phyloP scores from a whole-genome alignment of 495 filamentous ascomycete genomes.

The Penicillium diatomitis region DNA sequence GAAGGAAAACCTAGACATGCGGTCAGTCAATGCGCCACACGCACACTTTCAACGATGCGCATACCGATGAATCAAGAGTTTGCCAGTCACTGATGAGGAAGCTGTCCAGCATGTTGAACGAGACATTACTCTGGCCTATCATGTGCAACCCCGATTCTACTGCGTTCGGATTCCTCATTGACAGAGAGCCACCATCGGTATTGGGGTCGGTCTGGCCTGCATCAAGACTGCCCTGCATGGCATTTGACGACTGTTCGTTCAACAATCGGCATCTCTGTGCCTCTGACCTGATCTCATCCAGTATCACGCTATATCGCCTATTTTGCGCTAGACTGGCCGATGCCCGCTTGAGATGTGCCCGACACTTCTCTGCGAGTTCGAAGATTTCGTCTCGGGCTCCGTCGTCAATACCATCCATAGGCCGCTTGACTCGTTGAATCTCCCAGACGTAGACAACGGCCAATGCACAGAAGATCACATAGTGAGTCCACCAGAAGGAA shows the following conservation, averaged over 20 bases:
- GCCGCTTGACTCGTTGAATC: constrained; percentile 16
- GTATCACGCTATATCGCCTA: background rate
- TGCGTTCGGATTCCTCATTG: background rate
- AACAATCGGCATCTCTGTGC: background rate
- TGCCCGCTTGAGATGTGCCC: background rate
- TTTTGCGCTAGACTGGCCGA: background rate
- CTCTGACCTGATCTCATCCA: background rate
- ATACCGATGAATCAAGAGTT: constrained; percentile 16
- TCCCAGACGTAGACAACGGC: constrained; percentile 26
- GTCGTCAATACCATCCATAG: background rate
- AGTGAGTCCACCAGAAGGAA: constrained; percentile 32
- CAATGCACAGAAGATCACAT: constrained; percentile 27
- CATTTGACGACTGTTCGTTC: background rate
- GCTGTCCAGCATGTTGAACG: background rate
- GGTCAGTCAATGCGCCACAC: background rate
- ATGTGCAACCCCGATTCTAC: background rate
- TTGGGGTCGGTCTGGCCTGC: background rate
- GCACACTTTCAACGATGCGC: background rate
- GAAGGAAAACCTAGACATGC: constrained; percentile 2
- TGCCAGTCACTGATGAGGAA: constrained; percentile 16
- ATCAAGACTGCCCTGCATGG: background rate
- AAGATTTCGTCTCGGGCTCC: background rate
- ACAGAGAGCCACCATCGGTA: background rate
- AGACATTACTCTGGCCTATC: background rate
- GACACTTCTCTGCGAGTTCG: background rate